A percentile compares a stretch with the other conserved stretches of the same genome.
phyloP scores from a whole-genome alignment of 2,329 filamentous ascomycete genomes.

The Sclerotinia borealis region DNA sequence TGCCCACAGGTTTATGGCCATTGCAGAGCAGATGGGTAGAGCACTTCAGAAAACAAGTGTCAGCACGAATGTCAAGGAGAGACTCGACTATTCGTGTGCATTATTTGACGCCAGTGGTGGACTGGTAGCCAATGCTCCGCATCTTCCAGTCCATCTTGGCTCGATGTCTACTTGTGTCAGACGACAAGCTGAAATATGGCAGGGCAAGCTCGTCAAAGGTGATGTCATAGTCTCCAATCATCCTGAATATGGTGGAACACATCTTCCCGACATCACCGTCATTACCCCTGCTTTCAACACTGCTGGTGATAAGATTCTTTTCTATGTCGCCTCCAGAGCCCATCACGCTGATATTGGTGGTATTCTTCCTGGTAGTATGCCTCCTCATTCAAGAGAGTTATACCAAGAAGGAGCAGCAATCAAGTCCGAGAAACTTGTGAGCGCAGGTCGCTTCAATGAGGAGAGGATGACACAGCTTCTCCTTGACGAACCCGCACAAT shows the following conservation, averaged over 20 bases:
- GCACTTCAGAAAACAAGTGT: slow-evolving; percentile 75
- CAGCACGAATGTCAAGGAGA: slow-evolving; percentile 75
- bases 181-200: slow-evolving; percentile 75
- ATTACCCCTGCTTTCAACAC: slow-evolving; percentile 70
- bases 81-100: slow-evolving; percentile 77
- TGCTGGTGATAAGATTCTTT: slow-evolving; percentile 42
- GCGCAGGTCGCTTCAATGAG: slow-evolving; percentile 73
- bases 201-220: slow-evolving; percentile 68
- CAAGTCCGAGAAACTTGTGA: slow-evolving; percentile 65
- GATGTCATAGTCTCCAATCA: slow-evolving; percentile 83
- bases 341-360: slow-evolving; percentile 84
- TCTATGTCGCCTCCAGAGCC: slow-evolving; percentile 39
- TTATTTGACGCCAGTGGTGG: slow-evolving; percentile 72
- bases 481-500: slow-evolving; percentile 65
- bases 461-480: slow-evolving; percentile 66
- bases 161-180: slow-evolving; percentile 81
- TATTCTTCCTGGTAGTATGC: slow-evolving; percentile 78
- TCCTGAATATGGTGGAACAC: slow-evolving; percentile 77
- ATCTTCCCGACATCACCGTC: slow-evolving; percentile 77
- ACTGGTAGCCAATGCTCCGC: slow-evolving; percentile 72
- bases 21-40: slow-evolving; percentile 78
- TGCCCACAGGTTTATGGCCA: slow-evolving; percentile 77
- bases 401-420: slow-evolving; percentile 61
- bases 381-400: slow-evolving; percentile 62
- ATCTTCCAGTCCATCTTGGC: slow-evolving; percentile 74